phyloP scores from a whole-genome alignment of 2,329 filamentous ascomycete species.

The Chaetoscypha palmicola region DNA sequence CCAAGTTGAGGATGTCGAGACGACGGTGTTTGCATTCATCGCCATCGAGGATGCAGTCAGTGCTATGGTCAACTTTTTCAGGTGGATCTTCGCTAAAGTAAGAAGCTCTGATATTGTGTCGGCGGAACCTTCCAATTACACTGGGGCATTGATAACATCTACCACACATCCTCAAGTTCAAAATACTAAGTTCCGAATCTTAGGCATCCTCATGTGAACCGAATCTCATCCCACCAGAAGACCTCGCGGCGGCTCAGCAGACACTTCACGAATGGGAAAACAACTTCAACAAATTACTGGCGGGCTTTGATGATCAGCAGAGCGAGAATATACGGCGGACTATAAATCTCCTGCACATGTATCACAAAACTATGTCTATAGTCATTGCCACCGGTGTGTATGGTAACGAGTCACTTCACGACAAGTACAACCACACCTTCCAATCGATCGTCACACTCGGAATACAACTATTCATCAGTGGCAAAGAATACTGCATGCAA shows the following conservation, averaged over 20 bases:
- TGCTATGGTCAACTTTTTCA: conserved; percentile 5
- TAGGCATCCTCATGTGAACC: conserved; percentile 10
- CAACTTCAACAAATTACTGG: not conserved
- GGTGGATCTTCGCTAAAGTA: conserved; percentile 12
- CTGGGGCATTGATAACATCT: no score
- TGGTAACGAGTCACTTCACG: conserved; percentile 8
- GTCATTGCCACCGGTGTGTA: conserved; percentile 8
- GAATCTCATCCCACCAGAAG: conserved; percentile 6
- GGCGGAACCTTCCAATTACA: no score
- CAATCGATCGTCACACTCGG: conserved; percentile 8
- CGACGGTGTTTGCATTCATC: not conserved
- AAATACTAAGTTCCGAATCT: no score
- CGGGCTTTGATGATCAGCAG: not conserved
- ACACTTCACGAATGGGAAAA: not conserved
- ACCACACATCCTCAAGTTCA: no score
- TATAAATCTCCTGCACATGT: conserved; percentile 9
- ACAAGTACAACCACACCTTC: conserved; percentile 5
- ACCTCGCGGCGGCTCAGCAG: conserved; percentile 3
- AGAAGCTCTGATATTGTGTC: no score
- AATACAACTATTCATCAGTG: not conserved
- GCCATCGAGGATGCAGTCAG: conserved; percentile 8
- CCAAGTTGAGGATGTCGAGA: not conserved
- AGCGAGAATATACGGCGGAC: not conserved
- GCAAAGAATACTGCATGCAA: not conserved
- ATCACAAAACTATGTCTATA: conserved; percentile 9